A percentile compares a stretch with the other conserved stretches of the same genome.
phyloP scores from a whole-genome alignment of 306 rosid genomes.

The apple (Malus domestica) region DNA sequence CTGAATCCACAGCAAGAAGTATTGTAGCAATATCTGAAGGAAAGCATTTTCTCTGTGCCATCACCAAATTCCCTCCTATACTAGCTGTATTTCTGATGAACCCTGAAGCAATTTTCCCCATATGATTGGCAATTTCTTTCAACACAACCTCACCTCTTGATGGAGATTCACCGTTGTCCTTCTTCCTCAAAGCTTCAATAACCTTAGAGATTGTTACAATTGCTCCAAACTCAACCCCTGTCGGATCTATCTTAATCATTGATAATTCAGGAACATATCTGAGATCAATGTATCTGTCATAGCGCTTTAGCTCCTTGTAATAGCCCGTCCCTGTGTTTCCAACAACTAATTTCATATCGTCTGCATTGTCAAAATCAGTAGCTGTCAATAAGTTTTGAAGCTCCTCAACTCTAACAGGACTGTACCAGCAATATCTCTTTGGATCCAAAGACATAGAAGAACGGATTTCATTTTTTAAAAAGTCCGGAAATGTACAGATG shows the following conservation, averaged over 20 bases:
- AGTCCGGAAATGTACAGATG: slow-evolving; percentile 45
- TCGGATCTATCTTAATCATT: slow-evolving; percentile 35
- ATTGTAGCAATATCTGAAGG: slow-evolving; percentile 85
- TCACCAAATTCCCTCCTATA: slow-evolving; percentile 80
- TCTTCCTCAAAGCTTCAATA: slow-evolving; percentile 44
- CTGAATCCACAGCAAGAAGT: slow-evolving; percentile 72
- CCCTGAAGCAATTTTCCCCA: slow-evolving; percentile 68
- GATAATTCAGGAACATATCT: slow-evolving; percentile 50
- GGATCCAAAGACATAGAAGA: slow-evolving; percentile 31
- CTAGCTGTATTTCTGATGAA: slow-evolving; percentile 71
- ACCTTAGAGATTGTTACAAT: slow-evolving; percentile 56
- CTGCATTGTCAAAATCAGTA: slow-evolving; percentile 11
- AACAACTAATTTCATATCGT: slow-evolving; percentile 44
- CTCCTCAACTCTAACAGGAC: slow-evolving; percentile 46
- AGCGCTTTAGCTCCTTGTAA: slow-evolving; percentile 47
- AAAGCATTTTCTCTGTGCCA: slow-evolving; percentile 73
- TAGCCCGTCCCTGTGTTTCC: slow-evolving; percentile 80
- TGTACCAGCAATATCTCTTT: slow-evolving; percentile 43
- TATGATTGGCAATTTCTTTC: slow-evolving; percentile 48
- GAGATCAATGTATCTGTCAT: slow-evolving; percentile 55
- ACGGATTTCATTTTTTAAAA: slow-evolving; percentile 44
- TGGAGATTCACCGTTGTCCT: slow-evolving; percentile 10
- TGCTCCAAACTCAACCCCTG: slow-evolving; percentile 73
- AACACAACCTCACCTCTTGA: slow-evolving; percentile 39
- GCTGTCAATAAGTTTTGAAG: slow-evolving; percentile 35